A percentile compares a stretch with the other conserved stretches of the same genome.
These are phyloP conservation scores for Epichloe aotearoae DNA, from an alignment of 2,329 filamentous ascomycete genomes.

Conservation along the genomic window DNA sequence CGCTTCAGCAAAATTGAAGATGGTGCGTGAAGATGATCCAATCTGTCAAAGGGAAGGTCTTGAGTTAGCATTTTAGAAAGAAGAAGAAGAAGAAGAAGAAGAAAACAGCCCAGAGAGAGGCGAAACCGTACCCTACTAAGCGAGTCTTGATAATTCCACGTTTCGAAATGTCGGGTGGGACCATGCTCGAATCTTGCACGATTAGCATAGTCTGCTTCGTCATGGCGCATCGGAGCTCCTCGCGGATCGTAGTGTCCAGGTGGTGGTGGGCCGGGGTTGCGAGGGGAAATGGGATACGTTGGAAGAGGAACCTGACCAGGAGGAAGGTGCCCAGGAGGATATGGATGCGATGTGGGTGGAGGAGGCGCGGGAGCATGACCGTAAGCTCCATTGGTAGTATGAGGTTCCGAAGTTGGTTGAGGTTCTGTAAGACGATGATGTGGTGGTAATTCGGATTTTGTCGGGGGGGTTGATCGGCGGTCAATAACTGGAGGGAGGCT, in stretches of 20 bases:
- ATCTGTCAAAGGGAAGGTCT: constrained; percentile 25
- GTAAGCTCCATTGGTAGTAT: constrained; percentile 24
- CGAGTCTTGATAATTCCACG: constrained; percentile 40
- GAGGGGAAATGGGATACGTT: constrained; percentile 36
- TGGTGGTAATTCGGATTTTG: constrained; percentile 24
- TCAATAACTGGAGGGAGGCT: constrained; percentile 28
- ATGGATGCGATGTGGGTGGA: constrained; percentile 26
- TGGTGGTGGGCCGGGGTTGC: constrained; percentile 30
- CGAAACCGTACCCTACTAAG: constrained; percentile 26
- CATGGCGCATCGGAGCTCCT: constrained; percentile 27
- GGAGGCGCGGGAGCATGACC: constrained; percentile 20
- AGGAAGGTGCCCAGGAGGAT: constrained; percentile 29
- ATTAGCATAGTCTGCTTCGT: constrained; percentile 31
- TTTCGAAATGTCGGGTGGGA: constrained; percentile 36
- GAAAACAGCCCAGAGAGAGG: neutral
- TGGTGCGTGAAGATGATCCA: constrained; percentile 35
- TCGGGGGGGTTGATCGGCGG: constrained; percentile 28
- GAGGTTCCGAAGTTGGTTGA: constrained; percentile 25
- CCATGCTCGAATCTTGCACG: constrained; percentile 31
- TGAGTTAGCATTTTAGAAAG: constrained; percentile 7
- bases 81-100: neutral
- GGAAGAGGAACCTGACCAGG: constrained; percentile 35
- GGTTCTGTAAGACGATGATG: constrained; percentile 21
- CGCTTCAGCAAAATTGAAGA: constrained; percentile 44
- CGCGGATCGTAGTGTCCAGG: constrained; percentile 31